These are phyloP conservation scores for Globisporangium iwayamae DNA, from an alignment of 352 stramenopile species.

Conservation along the genomic window DNA sequence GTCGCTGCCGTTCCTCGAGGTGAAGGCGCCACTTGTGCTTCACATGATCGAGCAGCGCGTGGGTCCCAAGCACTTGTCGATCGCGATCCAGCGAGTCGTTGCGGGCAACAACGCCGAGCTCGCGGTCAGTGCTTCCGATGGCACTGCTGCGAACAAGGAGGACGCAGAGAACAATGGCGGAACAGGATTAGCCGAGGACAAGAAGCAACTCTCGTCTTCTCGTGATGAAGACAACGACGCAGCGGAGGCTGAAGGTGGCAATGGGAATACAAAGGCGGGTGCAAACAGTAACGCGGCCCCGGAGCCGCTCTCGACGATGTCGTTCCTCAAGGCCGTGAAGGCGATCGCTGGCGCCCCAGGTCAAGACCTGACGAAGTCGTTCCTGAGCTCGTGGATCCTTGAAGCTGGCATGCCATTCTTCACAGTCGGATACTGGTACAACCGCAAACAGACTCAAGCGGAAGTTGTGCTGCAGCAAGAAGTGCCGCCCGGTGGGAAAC, in stretches of 20 bases:
- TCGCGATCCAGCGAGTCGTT: slow-evolving; percentile 77
- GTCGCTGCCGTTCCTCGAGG: slow-evolving; percentile 70
- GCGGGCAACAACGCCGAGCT: slow-evolving; percentile 37
- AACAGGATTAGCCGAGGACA: slow-evolving; percentile 17
- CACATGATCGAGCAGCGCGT: slow-evolving; percentile 88
- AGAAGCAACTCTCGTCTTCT: slow-evolving; percentile 29
- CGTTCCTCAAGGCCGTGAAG: slow-evolving; percentile 80
- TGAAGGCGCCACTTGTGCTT: slow-evolving; percentile 78
- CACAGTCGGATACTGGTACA: slow-evolving; percentile 87
- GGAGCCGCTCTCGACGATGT: slow-evolving; percentile 72
- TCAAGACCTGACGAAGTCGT: slow-evolving; percentile 78
- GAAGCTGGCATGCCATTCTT: slow-evolving; percentile 83
- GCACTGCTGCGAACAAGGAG: slow-evolving; percentile 27
- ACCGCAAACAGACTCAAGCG: slow-evolving; percentile 83
- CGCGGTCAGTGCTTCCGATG: slow-evolving; percentile 19
- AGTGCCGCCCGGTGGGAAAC: slow-evolving; percentile 70
- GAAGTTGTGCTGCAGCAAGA: slow-evolving; percentile 84
- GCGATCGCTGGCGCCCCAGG: slow-evolving; percentile 68
- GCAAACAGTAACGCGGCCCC: slow-evolving; percentile 18
- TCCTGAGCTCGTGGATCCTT: slow-evolving; percentile 80
- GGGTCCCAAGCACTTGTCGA: slow-evolving; percentile 61
- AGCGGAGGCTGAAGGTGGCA: slow-evolving; percentile 14
- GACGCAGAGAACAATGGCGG: slow-evolving; percentile 29
- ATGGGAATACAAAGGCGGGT: slow-evolving; percentile 11
- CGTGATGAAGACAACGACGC: slow-evolving; percentile 38